Evolutionary conservation across 1,284 basidiomycete genomes (phyloP).

Genomic region (Trametes polyzona): DNA sequence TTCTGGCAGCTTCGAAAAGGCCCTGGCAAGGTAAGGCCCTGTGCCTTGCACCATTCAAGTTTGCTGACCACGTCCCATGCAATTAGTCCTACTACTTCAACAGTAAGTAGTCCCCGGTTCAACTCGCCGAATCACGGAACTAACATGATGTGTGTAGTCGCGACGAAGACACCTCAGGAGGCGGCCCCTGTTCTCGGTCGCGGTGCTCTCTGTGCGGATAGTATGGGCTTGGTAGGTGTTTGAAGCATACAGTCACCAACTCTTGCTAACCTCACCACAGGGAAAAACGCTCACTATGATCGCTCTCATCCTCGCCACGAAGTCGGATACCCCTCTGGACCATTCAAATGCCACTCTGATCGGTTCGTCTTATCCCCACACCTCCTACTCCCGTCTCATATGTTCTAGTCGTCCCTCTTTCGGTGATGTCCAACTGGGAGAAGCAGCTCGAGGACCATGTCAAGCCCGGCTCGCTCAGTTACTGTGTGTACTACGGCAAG

Average conservation of each 20-base stretch:
- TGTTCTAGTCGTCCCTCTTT: slow-evolving; percentile 78
- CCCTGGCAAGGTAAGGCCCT: slow-evolving; percentile 49
- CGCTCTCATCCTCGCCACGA: slow-evolving; percentile 76
- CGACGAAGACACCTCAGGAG: slow-evolving; percentile 78
- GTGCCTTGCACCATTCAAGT: neutral
- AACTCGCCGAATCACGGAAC: neutral
- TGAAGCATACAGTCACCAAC: neutral
- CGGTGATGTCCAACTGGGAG: slow-evolving; percentile 90
- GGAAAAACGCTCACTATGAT: slow-evolving; percentile 89
- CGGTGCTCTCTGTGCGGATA: slow-evolving; percentile 87
- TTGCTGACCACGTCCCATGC: slow-evolving; percentile 5
- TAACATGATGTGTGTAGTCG: slow-evolving; percentile 48
- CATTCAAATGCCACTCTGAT: slow-evolving; percentile 75
- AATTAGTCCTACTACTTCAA: slow-evolving; percentile 67
- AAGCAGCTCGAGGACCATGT: slow-evolving; percentile 86
- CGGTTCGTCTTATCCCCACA: slow-evolving; percentile 48
- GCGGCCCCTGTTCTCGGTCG: slow-evolving; percentile 70
- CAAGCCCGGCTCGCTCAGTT: slow-evolving; percentile 53
- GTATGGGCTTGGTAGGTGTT: slow-evolving; percentile 74
- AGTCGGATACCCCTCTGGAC: slow-evolving; percentile 58
- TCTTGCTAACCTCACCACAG: slow-evolving; percentile 36
- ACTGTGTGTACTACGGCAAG: slow-evolving; percentile 73
- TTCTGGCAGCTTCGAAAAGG: slow-evolving; percentile 79
- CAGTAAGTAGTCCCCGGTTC: slow-evolving; percentile 46
- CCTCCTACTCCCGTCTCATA: neutral